Percentiles rank a stretch among this genome's conserved stretches.
These are phyloP conservation scores for Metschnikowia peoriensis DNA, from an alignment of 805 yeast genomes.

Conservation along the genomic window DNA sequence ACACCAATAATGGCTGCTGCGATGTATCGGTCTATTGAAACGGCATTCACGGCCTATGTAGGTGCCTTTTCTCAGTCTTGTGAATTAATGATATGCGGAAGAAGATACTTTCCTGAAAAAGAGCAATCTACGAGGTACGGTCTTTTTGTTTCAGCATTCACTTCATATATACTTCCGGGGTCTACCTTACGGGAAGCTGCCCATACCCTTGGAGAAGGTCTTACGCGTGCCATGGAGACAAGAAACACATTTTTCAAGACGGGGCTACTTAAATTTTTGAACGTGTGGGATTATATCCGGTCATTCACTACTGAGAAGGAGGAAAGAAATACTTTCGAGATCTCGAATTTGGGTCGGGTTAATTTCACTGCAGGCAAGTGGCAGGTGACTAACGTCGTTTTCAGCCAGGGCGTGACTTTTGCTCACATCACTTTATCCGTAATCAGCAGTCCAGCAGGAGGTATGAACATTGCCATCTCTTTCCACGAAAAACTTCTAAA, in stretches of 20 bases:
- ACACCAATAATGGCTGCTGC: constrained; percentile 14
- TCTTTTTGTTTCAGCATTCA: constrained; percentile 7
- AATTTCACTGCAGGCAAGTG: constrained; percentile 3
- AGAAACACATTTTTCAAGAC: constrained; percentile 7
- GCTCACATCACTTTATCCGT: constrained; percentile 13
- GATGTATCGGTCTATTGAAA: constrained; percentile 4
- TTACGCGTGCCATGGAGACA: constrained; percentile 1
- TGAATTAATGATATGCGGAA: constrained; percentile 12
- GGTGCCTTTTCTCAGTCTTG: constrained; percentile 8
- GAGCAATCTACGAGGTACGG: constrained; percentile 10
- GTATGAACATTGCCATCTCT: constrained; percentile 12
- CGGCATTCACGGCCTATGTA: constrained; percentile 2
- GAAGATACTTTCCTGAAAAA: constrained; percentile 12
- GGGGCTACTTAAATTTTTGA: constrained; percentile 10
- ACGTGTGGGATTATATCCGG: constrained; percentile 9
- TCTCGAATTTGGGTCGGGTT: constrained; percentile 15
- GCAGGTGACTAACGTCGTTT: constrained; percentile 9
- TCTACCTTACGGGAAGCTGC: constrained; percentile 1
- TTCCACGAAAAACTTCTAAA: constrained; percentile 9
- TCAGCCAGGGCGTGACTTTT: constrained; percentile 15
- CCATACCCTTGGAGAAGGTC: background rate
- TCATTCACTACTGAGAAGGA: background rate
- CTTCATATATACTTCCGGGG: constrained; percentile 1
- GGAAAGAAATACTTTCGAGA: constrained; percentile 13
- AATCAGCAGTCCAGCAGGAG: constrained; percentile 14